phyloP scores from a whole-genome alignment of 768 basidiomycete species.

The Leucosporidium scottii region DNA sequence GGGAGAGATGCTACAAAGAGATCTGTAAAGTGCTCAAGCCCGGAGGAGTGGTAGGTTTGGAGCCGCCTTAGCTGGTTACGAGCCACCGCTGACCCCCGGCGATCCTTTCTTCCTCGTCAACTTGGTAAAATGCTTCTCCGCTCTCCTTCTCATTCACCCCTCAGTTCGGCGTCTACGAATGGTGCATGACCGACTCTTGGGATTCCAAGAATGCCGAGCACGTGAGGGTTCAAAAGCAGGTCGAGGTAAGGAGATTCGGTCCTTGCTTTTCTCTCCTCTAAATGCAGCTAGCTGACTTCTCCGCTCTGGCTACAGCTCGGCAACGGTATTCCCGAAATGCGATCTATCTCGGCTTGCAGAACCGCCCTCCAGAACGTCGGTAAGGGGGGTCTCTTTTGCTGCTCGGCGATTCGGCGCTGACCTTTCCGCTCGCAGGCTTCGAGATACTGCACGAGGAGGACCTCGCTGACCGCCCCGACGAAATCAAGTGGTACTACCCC shows the following conservation, averaged over 20 bases:
- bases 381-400: too few relatives aligned
- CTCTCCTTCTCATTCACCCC: not conserved
- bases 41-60: slow-evolving; percentile 68
- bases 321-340: slow-evolving; percentile 97
- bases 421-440: slow-evolving; percentile 45
- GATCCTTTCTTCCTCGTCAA: too few relatives aligned
- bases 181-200: slow-evolving; percentile 98
- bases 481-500: slow-evolving; percentile 79
- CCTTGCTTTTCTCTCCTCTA: too few relatives aligned
- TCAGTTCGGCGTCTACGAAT: slow-evolving; percentile 96
- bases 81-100: too few relatives aligned
- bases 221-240: slow-evolving; percentile 51
- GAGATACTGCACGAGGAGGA: slow-evolving; percentile 85
- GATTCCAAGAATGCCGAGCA: slow-evolving; percentile 72
- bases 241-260: slow-evolving; percentile 44
- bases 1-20: slow-evolving; percentile 90
- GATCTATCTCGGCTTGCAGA: slow-evolving; percentile 61
- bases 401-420: too few relatives aligned
- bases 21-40: slow-evolving; percentile 92
- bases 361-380: slow-evolving; percentile 70
- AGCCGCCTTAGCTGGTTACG: too few relatives aligned
- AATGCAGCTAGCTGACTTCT: too few relatives aligned
- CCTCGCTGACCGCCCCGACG: slow-evolving; percentile 72
- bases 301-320: slow-evolving; percentile 79
- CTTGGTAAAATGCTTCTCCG: too few relatives aligned